phyloP scores from a whole-genome alignment of 768 basidiomycete genomes.

The Lactifluus hygrophoroides region DNA sequence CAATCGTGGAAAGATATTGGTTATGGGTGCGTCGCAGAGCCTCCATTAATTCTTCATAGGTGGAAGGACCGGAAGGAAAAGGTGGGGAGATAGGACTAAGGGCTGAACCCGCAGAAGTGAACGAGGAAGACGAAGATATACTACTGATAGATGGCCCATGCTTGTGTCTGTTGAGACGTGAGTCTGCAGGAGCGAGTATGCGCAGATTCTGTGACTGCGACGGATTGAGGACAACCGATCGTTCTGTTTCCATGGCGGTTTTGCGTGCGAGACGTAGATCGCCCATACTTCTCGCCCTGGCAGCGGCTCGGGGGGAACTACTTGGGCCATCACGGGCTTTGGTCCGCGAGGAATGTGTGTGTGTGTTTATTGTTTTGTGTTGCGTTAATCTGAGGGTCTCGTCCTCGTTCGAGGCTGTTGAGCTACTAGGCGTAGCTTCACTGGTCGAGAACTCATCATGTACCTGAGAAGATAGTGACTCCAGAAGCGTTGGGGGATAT shows the following conservation, averaged over 20 bases:
- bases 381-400: conserved; percentile 10
- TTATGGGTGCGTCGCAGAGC: conserved; percentile 82
- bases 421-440: conserved; percentile 3
- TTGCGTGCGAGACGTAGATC: conserved; percentile 36
- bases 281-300: conserved; percentile 46
- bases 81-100: conserved; percentile 37
- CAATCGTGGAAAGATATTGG: conserved; percentile 85
- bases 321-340: conserved; percentile 6
- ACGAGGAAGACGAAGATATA: conserved; percentile 60
- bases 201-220: neutral
- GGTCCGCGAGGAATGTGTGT: conserved; percentile 9
- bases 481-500: conserved; percentile 13
- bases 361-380: conserved; percentile 18
- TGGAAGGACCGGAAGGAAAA: conserved; percentile 69
- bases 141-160: conserved; percentile 53
- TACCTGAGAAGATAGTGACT: conserved; percentile 16
- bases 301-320: conserved; percentile 25
- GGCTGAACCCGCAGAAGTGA: conserved; percentile 53
- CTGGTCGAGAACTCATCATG: conserved; percentile 5
- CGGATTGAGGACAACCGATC: conserved; percentile 26
- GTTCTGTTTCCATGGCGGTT: conserved; percentile 30
- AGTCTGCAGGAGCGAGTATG: conserved; percentile 11
- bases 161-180: conserved; percentile 18
- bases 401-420: conserved; percentile 12
- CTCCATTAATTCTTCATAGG: conserved; percentile 59